Base-by-base conservation (phyloP, 305 asterid genomes). In the Fraxinus xanthoxyloides region DNA sequence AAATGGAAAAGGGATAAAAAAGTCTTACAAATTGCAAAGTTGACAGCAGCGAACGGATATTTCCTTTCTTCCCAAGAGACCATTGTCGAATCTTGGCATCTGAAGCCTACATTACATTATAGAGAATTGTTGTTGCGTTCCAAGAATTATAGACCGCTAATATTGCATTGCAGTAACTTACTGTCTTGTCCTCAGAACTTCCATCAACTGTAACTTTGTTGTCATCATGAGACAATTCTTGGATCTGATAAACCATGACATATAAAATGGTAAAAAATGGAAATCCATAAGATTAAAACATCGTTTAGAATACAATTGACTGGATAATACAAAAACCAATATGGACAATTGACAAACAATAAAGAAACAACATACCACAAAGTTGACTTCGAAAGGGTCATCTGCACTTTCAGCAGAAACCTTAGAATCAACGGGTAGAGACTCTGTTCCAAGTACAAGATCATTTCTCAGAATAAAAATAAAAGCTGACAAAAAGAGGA, bases 21-120 rank as follows among this genome's bases (percentile, higher is more conserved):
- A 51, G 70, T 74, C 94, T 89, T 90, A 94, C 99, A 72, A 84
- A 86, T 87, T 96, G 99, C 85, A 96, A 85, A 30, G 99, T 96
- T 36, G 99, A 96, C 4, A 96, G 91, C 83, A 96, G 85, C 5
- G 99, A 94, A 24, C 97, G 98, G 67, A 96, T 96, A 86, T 96
- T 96, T 82, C 98, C 99, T 88, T 92, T 93, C 92, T 93, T 94
- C 80, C 98, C 99, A 13, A 84, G 84, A 72, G 98, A 90, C 99
- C 99, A 96, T 81, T 93, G 94, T 78, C 85, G 87, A 81, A 96
- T 90, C 89, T 93, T 94, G 77, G 91, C 89, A 87, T 94, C 95
- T 77, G 87, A 86, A 85, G 91, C 94, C 99, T 96, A 90, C 82
- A 79, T 77, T 15, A 15, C 51, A 21, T 77, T 17, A 13, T 8